Evolutionary conservation across 164 flowering plant species (phyloP).

Genomic region (Tetrastigma voinierianum): DNA sequence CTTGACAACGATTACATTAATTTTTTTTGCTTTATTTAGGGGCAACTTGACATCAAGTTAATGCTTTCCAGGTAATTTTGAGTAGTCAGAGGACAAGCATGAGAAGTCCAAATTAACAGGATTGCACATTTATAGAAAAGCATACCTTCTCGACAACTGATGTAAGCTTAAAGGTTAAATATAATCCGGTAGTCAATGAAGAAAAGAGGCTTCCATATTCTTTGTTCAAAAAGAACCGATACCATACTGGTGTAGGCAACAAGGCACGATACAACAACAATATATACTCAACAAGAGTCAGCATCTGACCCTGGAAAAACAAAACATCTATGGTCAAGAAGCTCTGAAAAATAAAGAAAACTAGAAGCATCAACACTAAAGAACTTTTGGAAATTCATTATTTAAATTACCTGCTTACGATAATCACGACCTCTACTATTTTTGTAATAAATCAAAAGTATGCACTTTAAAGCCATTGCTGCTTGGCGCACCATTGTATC

Average conservation of each 20-base stretch:
- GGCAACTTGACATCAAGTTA: too few relatives aligned
- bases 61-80: too few relatives aligned
- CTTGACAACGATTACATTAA: too few relatives aligned
- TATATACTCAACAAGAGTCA: slow-evolving; percentile 72
- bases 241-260: slow-evolving; percentile 89
- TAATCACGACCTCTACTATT: slow-evolving; percentile 21
- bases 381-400: neutral
- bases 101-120: neutral
- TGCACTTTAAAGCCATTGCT: slow-evolving; percentile 25
- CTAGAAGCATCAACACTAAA: neutral
- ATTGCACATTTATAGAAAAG: neutral
- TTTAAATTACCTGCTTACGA: slow-evolving; percentile 24
- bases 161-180: slow-evolving; percentile 83
- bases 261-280: slow-evolving; percentile 76
- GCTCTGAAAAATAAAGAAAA: neutral
- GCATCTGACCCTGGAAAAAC: slow-evolving; percentile 56
- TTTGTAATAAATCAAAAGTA: slow-evolving; percentile 22
- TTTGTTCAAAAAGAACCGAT: slow-evolving; percentile 82
- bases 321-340: slow-evolving; percentile 6
- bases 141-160: slow-evolving; percentile 86
- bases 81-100: neutral
- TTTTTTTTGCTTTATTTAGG: too few relatives aligned
- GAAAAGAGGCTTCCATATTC: slow-evolving; percentile 91
- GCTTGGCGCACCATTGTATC: slow-evolving; percentile 30
- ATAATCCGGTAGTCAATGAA: slow-evolving; percentile 78